Base-by-base conservation (phyloP, 2,329 filamentous ascomycete species). In the Eutypella sp. region DNA sequence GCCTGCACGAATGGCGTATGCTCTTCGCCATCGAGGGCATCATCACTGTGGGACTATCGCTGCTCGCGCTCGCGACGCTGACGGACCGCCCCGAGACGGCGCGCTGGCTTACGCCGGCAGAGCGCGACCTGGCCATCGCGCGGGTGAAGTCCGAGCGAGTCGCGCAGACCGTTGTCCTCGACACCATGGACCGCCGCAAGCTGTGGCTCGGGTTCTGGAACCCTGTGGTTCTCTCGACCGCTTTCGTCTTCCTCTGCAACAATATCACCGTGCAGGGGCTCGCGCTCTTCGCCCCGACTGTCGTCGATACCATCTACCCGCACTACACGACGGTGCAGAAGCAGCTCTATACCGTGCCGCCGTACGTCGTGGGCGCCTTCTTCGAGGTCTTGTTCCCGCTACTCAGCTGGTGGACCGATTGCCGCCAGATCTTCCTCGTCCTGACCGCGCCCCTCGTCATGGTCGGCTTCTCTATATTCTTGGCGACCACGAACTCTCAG, bases 51-150 rank as follows among this genome's bases (percentile, higher is more conserved):
- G 70, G 72, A 0, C 62, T 87, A 0, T 72, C 75, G 1, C n/a
- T 87, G 2, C 68, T 87, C 29, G 65, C 76, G 1, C 85, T 86
- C 59, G 52, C 82, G 54, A 83, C 79, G 1, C 66, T 88, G 16
- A 87, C 84, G 0, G 85, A 89, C 59, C 74, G 83, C 0, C 85
- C 85, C 0, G 82, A 76, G 45, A 85, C 82, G 0, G 84, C 84
- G 0, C 67, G 70, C 11, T 89, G 84, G 84, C 73, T 89, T 1
- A 73, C 70, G 0, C 68, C 75, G 20, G 81, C 81, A 34, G 84
- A 89, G 58, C 86, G 84, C 57, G 76, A 79, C 19, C 66, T 89
- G 3, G 83, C 83, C 1, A 73, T 83, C 49, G 78, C 81, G 1
- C 78, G 85, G 2, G 73, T 88, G 59, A 84, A 85, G 68, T 83